phyloP scores from a whole-genome alignment of 305 asterid genomes.

The Fraxinus angustifolia region DNA sequence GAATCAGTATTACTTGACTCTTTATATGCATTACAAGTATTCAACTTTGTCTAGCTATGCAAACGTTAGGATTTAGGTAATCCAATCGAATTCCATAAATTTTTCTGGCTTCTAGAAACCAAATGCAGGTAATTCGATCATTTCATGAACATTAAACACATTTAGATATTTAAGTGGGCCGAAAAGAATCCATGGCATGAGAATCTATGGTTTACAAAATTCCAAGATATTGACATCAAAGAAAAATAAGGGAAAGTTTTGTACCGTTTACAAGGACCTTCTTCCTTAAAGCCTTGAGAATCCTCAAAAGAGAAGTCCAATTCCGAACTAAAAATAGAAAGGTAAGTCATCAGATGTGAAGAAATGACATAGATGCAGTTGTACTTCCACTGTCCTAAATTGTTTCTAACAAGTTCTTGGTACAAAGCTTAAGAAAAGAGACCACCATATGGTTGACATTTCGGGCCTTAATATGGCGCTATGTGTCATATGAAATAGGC shows the following conservation, averaged over 20 bases:
- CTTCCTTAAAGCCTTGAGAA: conserved; percentile 25
- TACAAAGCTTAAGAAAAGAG: not conserved
- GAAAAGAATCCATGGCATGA: not conserved
- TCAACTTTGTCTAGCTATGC: not conserved
- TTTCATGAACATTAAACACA: not conserved
- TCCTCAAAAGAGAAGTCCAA: conserved; percentile 16
- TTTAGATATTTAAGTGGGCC: not conserved
- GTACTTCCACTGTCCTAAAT: not conserved
- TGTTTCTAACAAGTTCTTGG: not conserved
- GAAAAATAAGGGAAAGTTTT: not conserved
- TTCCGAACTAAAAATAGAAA: conserved; percentile 14
- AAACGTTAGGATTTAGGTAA: not conserved
- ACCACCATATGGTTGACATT: not conserved
- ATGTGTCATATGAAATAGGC: not conserved
- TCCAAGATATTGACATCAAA: not conserved
- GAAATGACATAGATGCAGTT: not conserved
- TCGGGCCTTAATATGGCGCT: not conserved
- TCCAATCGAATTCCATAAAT: not conserved
- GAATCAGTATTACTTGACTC: not conserved
- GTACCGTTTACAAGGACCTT: conserved; percentile 23
- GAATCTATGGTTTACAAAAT: not conserved
- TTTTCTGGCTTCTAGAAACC: not conserved
- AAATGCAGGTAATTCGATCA: not conserved
- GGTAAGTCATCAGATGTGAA: not conserved
- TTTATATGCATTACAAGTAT: not conserved